phyloP scores from a whole-genome alignment of 257 asterid species.

The Solanum lycopersicoides region DNA sequence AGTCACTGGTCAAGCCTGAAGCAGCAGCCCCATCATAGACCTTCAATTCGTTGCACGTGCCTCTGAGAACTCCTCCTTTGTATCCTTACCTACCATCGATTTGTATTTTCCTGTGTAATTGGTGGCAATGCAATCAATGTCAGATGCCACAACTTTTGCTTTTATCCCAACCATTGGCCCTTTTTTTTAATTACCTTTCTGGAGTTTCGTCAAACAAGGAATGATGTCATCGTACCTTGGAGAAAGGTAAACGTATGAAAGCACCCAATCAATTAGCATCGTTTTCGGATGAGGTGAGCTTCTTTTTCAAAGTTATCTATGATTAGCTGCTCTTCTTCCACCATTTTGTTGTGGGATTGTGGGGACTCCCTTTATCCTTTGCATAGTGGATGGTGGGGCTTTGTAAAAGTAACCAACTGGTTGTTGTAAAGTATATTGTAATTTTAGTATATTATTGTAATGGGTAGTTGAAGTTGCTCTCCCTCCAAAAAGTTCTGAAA shows the following conservation, averaged over 20 bases:
- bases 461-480: constrained; percentile 7
- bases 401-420: constrained; percentile 5
- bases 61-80: constrained; percentile 21
- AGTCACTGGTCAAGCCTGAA: constrained; percentile 47
- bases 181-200: not conserved
- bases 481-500: not conserved
- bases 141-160: constrained; percentile 26
- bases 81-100: constrained; percentile 8
- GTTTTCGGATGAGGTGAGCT: constrained; percentile 14
- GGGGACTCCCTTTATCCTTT: constrained; percentile 19
- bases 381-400: constrained; percentile 18
- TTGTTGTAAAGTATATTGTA: constrained; percentile 7
- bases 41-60: constrained; percentile 18
- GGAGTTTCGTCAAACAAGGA: constrained; percentile 1
- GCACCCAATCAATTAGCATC: constrained; percentile 11
- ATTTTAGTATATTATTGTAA: constrained; percentile 1
- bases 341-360: constrained; percentile 27
- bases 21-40: constrained; percentile 51
- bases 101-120: not conserved
- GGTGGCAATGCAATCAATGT: constrained; percentile 27
- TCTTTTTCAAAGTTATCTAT: constrained; percentile 17
- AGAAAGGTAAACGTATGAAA: constrained; percentile 9
- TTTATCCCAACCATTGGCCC: constrained; percentile 12
- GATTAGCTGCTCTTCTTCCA: constrained; percentile 2
- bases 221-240: constrained; percentile 13